Evolutionary conservation across 352 stramenopile species (phyloP).

Genomic region (Phytophthora cryptogea): DNA sequence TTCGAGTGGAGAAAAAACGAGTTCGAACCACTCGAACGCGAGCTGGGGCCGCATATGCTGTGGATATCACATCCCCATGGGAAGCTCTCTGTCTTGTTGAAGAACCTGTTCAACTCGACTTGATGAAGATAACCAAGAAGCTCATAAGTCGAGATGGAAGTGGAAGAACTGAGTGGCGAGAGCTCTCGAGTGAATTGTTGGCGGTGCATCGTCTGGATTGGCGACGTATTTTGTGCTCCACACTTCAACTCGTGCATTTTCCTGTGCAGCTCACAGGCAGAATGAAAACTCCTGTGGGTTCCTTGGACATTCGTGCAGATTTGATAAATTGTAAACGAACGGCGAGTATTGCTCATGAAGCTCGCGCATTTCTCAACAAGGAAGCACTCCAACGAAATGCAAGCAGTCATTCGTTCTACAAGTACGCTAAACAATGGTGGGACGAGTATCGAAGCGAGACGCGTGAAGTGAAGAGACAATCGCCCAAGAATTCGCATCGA

Average conservation of each 20-base stretch:
- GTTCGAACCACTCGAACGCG: slow-evolving; percentile 23
- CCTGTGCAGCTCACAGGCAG: slow-evolving; percentile 61
- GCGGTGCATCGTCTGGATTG: slow-evolving; percentile 77
- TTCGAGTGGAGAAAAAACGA: slow-evolving; percentile 49
- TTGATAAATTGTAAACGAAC: slow-evolving; percentile 63
- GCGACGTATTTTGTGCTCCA: slow-evolving; percentile 76
- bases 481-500: slow-evolving; percentile 1
- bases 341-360: slow-evolving; percentile 46
- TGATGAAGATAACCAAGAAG: slow-evolving; percentile 68
- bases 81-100: slow-evolving; percentile 71
- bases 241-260: slow-evolving; percentile 68
- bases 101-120: slow-evolving; percentile 58
- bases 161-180: slow-evolving; percentile 37
- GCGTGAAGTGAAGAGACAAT: slow-evolving; percentile 11
- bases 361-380: slow-evolving; percentile 53
- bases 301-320: slow-evolving; percentile 72
- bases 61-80: slow-evolving; percentile 68
- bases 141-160: slow-evolving; percentile 30
- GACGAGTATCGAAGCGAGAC: slow-evolving; percentile 66
- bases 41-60: slow-evolving; percentile 41
- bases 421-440: slow-evolving; percentile 88
- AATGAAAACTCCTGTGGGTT: slow-evolving; percentile 74
- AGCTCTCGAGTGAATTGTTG: slow-evolving; percentile 61
- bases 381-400: slow-evolving; percentile 59
- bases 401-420: slow-evolving; percentile 70